Conservation (phyloP, 805 yeast species). For the Metschnikowia noctiluminum region DNA sequence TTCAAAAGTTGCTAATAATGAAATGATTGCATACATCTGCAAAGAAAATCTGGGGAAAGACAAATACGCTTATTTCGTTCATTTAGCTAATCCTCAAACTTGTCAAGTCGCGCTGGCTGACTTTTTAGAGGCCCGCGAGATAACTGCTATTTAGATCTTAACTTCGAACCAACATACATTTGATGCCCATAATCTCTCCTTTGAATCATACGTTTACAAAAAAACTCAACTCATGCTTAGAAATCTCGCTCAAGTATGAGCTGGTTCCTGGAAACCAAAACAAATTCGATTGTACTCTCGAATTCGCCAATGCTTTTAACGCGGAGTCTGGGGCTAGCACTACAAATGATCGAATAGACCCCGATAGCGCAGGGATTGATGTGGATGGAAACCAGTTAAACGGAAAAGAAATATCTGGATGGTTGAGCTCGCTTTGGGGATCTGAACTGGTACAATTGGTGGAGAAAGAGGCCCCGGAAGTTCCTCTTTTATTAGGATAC, state of each 20-base stretch:
- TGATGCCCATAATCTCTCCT: slow-evolving; percentile 4
- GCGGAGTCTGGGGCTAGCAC: background rate
- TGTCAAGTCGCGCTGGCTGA: no score
- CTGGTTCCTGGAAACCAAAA: slow-evolving; percentile 7
- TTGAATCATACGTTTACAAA: slow-evolving; percentile 3
- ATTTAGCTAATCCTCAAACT: no score
- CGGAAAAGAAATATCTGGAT: background rate
- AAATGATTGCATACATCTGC: no score
- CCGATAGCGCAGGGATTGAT: background rate
- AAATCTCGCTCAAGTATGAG: slow-evolving; percentile 7
- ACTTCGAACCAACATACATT: background rate
- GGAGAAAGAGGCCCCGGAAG: slow-evolving; percentile 1
- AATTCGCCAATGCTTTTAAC: slow-evolving; percentile 5
- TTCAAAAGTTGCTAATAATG: no score
- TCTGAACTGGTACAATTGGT: slow-evolving; percentile 5
- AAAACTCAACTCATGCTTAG: slow-evolving; percentile 4
- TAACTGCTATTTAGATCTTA: background rate
- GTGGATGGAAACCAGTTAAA: background rate
- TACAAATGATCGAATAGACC: background rate
- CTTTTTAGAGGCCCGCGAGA: no score
- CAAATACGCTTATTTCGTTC: no score
- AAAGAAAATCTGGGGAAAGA: no score
- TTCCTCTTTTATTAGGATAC: slow-evolving; percentile 31
- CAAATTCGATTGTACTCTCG: slow-evolving; percentile 11
- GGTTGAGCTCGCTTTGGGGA: slow-evolving; percentile 14